Conservation (phyloP, 805 yeast genomes). For the Pichia phayaonensis region DNA sequence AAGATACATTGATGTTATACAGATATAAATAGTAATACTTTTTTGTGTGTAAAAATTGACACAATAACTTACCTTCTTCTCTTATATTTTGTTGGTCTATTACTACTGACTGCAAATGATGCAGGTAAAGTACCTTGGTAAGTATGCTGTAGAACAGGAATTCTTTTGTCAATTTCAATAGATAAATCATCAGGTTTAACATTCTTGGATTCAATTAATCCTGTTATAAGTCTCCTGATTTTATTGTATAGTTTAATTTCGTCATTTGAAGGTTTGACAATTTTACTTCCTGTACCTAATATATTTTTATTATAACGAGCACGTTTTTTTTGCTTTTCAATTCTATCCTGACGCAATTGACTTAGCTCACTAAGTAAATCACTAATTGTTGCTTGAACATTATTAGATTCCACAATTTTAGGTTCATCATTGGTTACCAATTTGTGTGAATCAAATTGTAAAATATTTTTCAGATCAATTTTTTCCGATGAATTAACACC, state of each 20-base stretch:
- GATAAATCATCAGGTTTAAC: slow-evolving; percentile 29
- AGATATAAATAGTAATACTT: background rate
- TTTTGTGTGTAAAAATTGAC: background rate
- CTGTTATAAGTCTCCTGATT: slow-evolving; percentile 39
- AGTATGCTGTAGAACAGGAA: slow-evolving; percentile 68
- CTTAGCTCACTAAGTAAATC: slow-evolving; percentile 42
- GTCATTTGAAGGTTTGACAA: slow-evolving; percentile 33
- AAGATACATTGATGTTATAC: background rate
- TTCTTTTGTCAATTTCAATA: slow-evolving; percentile 29
- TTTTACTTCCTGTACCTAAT: slow-evolving; percentile 12
- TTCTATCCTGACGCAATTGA: slow-evolving; percentile 41
- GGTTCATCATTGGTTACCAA: slow-evolving; percentile 20
- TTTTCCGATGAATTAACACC: slow-evolving; percentile 6
- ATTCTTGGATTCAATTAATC: slow-evolving; percentile 23
- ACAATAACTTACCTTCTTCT: slow-evolving; percentile 1
- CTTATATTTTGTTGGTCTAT: slow-evolving; percentile 4
- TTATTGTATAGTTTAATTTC: slow-evolving; percentile 38
- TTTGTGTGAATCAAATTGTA: slow-evolving; percentile 23
- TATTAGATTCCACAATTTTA: slow-evolving; percentile 16
- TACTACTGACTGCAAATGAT: slow-evolving; percentile 16
- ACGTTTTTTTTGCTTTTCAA: slow-evolving; percentile 7
- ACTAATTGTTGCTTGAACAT: slow-evolving; percentile 34
- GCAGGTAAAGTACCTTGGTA: slow-evolving; percentile 80
- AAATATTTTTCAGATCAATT: slow-evolving; percentile 23
- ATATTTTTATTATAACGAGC: slow-evolving; percentile 11